Evolutionary conservation across 768 basidiomycete species (phyloP), one percentile per base, ranked within the genome.

Genomic region (Coprinellus micaceus): DNA sequence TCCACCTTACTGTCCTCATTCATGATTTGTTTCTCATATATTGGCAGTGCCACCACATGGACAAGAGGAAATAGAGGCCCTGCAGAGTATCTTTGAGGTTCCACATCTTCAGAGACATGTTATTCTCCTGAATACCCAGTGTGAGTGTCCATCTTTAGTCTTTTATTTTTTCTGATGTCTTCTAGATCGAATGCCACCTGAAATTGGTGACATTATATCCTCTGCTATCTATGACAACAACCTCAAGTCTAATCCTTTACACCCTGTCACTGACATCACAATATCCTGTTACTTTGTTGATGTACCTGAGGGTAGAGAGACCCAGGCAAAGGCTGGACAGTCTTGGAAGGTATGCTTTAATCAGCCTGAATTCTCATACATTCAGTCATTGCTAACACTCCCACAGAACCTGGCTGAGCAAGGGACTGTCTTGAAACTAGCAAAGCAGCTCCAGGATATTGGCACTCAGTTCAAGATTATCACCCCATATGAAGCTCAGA

Each of bases 61-160:
- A 9, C 81, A 88, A 60, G 88, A 89, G 60, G 79, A 86, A 41
- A 72, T 86, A 39, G 66, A 77, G 55, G 79, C 78, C 1, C 74
- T 92, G 12, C 77, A 86, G 58, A 91, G 89, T 62, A 81, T 93
- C 10, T 92, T 93, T 80, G 90, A 92, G 58, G 65, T 88, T n/a
- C 47, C 69, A 0, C 86, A 92, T 64, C 74, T 94, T 2, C 66
- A 71, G 10, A 62, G 72, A 24, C 58, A 71, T 59, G 73, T 77
- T 2, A 57, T 81, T 3, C 84, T 92, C 58, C 73, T 93, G 37
- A 74, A 90, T 59, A 90, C 77, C 1, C 91, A 92, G 70, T 93
- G 91, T 90, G 67, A 63, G 82, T 62, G 67, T 39, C 52, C 56
- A 25, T 54, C 49, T 39, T 44, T 59, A 41, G 49, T 2, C 26